Evolutionary conservation across 768 basidiomycete species (phyloP).

Genomic region (Lentinula raphanica): DNA sequence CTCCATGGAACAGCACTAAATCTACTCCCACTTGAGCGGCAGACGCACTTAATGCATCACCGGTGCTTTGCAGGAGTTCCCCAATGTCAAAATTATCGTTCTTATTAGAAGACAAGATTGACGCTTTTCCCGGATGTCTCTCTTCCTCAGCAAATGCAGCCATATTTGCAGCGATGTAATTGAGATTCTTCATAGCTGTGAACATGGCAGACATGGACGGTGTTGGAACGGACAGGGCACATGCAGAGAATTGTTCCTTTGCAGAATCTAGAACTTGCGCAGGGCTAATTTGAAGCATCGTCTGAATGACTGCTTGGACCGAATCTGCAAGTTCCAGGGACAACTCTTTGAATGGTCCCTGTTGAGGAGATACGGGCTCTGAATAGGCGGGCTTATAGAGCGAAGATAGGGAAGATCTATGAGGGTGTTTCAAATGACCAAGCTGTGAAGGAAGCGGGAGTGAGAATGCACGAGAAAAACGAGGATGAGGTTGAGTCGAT

Average conservation of each 20-base stretch:
- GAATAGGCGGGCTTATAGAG: constrained; percentile 11
- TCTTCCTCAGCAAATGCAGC: constrained; percentile 34
- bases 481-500: constrained; percentile 30
- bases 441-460: constrained; percentile 78
- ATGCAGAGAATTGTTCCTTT: constrained; percentile 90
- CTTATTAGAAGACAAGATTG: constrained; percentile 11
- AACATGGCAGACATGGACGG: constrained; percentile 85
- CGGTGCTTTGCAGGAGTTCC: constrained; percentile 83
- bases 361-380: constrained; percentile 22
- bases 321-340: constrained; percentile 88
- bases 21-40: constrained; percentile 85
- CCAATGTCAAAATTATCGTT: constrained; percentile 83
- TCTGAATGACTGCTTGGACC: constrained; percentile 86
- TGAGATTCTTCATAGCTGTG: constrained; percentile 89
- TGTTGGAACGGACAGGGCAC: constrained; percentile 81
- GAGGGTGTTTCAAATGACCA: constrained; percentile 69
- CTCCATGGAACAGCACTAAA: constrained; percentile 85
- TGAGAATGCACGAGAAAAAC: constrained; percentile 73
- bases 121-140: constrained; percentile 11
- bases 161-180: constrained; percentile 90
- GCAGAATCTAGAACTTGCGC: constrained; percentile 88
- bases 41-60: constrained; percentile 80
- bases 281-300: constrained; percentile 84
- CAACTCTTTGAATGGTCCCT: constrained; percentile 54
- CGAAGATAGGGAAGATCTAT: constrained; percentile 25